These are phyloP conservation scores for Colletotrichum simmondsii DNA, from an alignment of 2,329 filamentous ascomycete genomes.

Conservation along the genomic window DNA sequence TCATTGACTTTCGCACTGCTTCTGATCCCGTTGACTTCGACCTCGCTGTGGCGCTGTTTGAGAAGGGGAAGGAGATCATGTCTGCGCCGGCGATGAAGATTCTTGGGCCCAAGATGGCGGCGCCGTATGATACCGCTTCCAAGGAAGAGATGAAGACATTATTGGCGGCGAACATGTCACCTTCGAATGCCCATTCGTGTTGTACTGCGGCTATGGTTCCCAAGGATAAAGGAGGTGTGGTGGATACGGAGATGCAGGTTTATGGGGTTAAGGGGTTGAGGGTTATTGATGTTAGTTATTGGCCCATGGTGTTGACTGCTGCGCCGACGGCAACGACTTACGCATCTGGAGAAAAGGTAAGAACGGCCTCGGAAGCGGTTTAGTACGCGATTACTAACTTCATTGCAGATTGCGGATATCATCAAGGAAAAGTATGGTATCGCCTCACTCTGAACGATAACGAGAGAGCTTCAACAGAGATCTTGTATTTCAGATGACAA, in stretches of 20 bases:
- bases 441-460: no score
- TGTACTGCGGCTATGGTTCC: slow-evolving; percentile 36
- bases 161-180: slow-evolving; percentile 24
- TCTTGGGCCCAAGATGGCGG: slow-evolving; percentile 42
- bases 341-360: slow-evolving; percentile 11
- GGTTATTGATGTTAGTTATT: slow-evolving; percentile 34
- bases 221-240: slow-evolving; percentile 33
- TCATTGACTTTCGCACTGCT: slow-evolving; percentile 51
- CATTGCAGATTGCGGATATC: neutral
- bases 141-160: slow-evolving; percentile 41
- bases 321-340: slow-evolving; percentile 23
- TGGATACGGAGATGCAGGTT: slow-evolving; percentile 33
- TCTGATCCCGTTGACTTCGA: slow-evolving; percentile 51
- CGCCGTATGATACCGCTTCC: slow-evolving; percentile 40
- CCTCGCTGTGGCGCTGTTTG: slow-evolving; percentile 46
- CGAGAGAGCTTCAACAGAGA: no score
- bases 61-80: slow-evolving; percentile 43
- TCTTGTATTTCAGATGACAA: no score
- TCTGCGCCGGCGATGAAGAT: slow-evolving; percentile 41
- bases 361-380: neutral
- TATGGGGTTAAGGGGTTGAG: slow-evolving; percentile 23
- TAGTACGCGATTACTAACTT: neutral
- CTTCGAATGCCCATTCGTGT: slow-evolving; percentile 12
- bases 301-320: slow-evolving; percentile 30
- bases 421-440: slow-evolving; percentile 19